These are phyloP conservation scores for Penicillium sp. DNA, from an alignment of 2,329 filamentous ascomycete genomes.

Conservation along the genomic window DNA sequence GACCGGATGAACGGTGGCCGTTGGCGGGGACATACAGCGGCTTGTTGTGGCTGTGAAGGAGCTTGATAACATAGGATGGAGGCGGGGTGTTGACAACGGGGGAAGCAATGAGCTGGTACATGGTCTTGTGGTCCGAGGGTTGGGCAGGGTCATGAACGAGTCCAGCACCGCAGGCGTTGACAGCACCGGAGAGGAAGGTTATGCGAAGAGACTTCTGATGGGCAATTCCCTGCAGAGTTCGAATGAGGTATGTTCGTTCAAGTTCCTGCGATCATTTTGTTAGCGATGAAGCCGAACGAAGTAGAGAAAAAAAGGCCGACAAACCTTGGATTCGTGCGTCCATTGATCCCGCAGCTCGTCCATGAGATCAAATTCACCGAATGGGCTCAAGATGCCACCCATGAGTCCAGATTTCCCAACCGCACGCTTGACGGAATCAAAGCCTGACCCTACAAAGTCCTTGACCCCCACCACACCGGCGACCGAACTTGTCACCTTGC, in stretches of 20 bases:
- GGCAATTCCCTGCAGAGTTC: slow-evolving; percentile 90
- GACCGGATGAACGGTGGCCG: slow-evolving; percentile 67
- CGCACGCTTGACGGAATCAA: slow-evolving; percentile 92
- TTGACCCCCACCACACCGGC: slow-evolving; percentile 95
- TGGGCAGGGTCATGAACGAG: slow-evolving; percentile 91
- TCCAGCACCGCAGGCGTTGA: slow-evolving; percentile 87
- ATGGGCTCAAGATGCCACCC: slow-evolving; percentile 92
- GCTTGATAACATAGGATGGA: slow-evolving; percentile 79
- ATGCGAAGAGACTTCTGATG: slow-evolving; percentile 95
- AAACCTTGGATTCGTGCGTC: slow-evolving; percentile 91
- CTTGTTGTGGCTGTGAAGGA: slow-evolving; percentile 87
- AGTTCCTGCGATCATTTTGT: slow-evolving; percentile 60
- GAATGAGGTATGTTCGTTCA: slow-evolving; percentile 92
- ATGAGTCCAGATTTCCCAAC: slow-evolving; percentile 94
- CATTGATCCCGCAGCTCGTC: slow-evolving; percentile 95
- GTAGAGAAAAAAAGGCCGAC: background rate
- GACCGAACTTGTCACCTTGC: slow-evolving; percentile 91
- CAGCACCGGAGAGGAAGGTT: slow-evolving; percentile 90
- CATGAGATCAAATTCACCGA: slow-evolving; percentile 90
- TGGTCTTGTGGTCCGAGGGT: slow-evolving; percentile 93
- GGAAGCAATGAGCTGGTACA: slow-evolving; percentile 97
- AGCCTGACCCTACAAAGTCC: slow-evolving; percentile 86
- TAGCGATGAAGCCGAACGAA: background rate
- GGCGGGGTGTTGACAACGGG: slow-evolving; percentile 89
- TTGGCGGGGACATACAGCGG: slow-evolving; percentile 88